Evolutionary conservation across 2,329 filamentous ascomycete genomes (phyloP), one percentile per base, ranked within the genome.

Genomic region (Colletotrichum costaricense): DNA sequence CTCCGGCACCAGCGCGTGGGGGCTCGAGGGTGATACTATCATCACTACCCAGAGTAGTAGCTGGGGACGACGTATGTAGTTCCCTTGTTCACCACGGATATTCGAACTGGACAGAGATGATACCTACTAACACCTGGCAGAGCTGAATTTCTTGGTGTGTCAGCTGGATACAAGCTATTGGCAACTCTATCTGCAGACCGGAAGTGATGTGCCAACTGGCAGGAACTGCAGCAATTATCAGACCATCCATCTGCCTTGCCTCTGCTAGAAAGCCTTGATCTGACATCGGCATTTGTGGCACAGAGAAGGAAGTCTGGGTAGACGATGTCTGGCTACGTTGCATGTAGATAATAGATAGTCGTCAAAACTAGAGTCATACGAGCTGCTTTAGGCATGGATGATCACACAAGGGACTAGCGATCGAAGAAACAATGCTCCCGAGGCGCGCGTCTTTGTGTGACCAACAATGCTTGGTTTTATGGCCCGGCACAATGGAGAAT

Each of bases 191-290:
- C 79, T 89, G 58, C 88, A 89, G 80, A 89, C 86, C 2, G 87
- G 88, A 1, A 86, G 83, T 62, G 86, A 87, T 52, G 81, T 81
- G 46, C 87, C 88, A 2, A 84, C 82, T 64, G 87, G 86, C 2
- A 82, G 81, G 78, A 86, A 82, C 5, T 89, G 88, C 76, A 89
- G 85, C 75, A 89, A 89, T 77, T 88, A 86, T 72, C 87, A 89
- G 81, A 88, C 86, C 33, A 81, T 89, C 68, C 88, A 89, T 80
- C 78, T 89, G 76, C 88, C 87, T 38, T 88, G 86, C 75, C 76
- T 89, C 49, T 88, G 87, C 63, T 86, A 75, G 54, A 35, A 22
- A 30, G 46, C 6, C 11, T n/a, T 33, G 24, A 26, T 19, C 3
- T 16, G 22, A 12, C 46, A 12, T 35, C n/a, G 49, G 3, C 6